These are phyloP conservation scores for Furcasterigmium furcatum DNA, from an alignment of 2,329 filamentous ascomycete species.

Conservation along the genomic window DNA sequence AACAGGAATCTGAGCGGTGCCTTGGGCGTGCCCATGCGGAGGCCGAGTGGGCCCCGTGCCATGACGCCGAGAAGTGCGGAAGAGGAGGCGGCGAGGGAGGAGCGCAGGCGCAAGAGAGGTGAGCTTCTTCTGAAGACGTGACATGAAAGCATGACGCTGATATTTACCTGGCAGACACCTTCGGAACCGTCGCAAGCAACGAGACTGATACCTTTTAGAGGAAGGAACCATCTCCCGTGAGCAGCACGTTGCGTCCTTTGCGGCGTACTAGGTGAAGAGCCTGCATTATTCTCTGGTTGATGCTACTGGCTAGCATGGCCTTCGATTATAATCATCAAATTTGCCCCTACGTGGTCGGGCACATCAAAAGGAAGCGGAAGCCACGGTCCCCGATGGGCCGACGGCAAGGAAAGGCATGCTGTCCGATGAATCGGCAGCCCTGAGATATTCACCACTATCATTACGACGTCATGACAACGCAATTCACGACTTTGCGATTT, in stretches of 20 bases:
- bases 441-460: neutral
- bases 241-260: neutral
- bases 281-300: neutral
- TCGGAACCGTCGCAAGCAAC: slow-evolving; percentile 47
- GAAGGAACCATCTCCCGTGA: neutral
- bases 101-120: slow-evolving; percentile 57
- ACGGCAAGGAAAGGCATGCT: too few relatives aligned
- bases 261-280: neutral
- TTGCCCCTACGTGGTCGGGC: too few relatives aligned
- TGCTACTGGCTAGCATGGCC: slow-evolving; percentile 1
- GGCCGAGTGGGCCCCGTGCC: slow-evolving; percentile 56
- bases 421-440: neutral
- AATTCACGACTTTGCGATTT: slow-evolving; percentile 4
- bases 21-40: slow-evolving; percentile 46
- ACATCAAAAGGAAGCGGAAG: too few relatives aligned
- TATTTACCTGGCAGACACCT: slow-evolving; percentile 43
- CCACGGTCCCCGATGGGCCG: too few relatives aligned
- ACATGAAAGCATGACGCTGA: slow-evolving; percentile 6
- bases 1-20: slow-evolving; percentile 55
- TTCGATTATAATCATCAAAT: neutral
- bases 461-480: slow-evolving; percentile 4
- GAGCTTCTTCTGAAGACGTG: slow-evolving; percentile 16
- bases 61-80: slow-evolving; percentile 57
- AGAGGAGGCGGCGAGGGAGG: slow-evolving; percentile 41
- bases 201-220: slow-evolving; percentile 52